Base-by-base conservation (phyloP, 2,329 filamentous ascomycete genomes). In the Ascocoryne sarcoides region DNA sequence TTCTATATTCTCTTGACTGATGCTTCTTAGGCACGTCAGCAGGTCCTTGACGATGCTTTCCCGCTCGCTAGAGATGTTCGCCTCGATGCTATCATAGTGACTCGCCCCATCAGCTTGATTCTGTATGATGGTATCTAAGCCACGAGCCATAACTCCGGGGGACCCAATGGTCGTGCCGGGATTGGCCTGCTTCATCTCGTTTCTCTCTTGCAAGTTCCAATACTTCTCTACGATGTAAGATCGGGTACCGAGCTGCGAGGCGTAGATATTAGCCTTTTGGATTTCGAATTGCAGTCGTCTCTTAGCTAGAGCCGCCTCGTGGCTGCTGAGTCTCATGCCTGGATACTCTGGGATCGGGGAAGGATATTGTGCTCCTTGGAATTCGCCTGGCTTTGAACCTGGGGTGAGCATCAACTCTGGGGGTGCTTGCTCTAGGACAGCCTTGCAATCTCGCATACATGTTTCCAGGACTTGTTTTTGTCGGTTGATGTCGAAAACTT, bases 161-260 rank as follows among this genome's bases (percentile, higher is more conserved):
- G 49, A 53, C 14, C 35, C 42, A 23, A 47, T 33, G 16, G 39
- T 30, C 5, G 37, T 46, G 8, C 32, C 37, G 29, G 40, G 12
- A 12, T 44, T 51, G 10, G 40, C 44, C 43, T 68, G 63, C 43
- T 71, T 64, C 14, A 65, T 59, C 31, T 74, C 63, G 52, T 81
- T 75, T 1, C 79, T 75, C 39, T 88, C 83, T 28, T 79, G 76
- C 1, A 92, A 69, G 51, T 79, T 79, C 60, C 86, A 86, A 63
- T 90, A 94, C 48, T 88, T 82, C 59, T 94, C 86, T 0, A 93
- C 85, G 42, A 90, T 78, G 58, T 87, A 89, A 0, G 84, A 90
- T 17, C 88, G 74, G 0, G 86, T 93, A 2, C 81, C 79, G 8
- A 95, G 68, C 54, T 88, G 82, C 4, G 82, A 90, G 2, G 81